Percentiles rank a stretch among this genome's conserved stretches.
Conservation (phyloP, 176 grass and related monocot species). For the Triticum urartu region DNA sequence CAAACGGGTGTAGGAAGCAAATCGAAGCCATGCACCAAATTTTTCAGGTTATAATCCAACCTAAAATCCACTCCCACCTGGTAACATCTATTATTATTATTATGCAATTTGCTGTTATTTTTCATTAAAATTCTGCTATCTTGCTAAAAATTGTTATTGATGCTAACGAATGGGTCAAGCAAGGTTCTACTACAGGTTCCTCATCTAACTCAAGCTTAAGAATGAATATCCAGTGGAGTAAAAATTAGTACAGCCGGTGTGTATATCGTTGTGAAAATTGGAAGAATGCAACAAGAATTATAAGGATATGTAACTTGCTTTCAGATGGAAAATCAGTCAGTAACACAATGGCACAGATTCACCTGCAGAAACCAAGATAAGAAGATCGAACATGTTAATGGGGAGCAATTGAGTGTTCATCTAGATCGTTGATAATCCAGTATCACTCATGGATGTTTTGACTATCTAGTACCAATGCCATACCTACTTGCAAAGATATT, state of each 20-base stretch:
- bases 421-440: neutral
- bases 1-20: constrained; percentile 97
- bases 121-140: constrained; percentile 31
- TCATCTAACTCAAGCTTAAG: constrained; percentile 38
- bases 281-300: constrained; percentile 30
- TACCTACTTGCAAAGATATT: neutral
- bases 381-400: constrained; percentile 22
- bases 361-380: constrained; percentile 36
- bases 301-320: constrained; percentile 39
- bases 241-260: constrained; percentile 46
- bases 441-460: neutral
- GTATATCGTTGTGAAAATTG: constrained; percentile 25
- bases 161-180: constrained; percentile 57
- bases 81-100: constrained; percentile 51
- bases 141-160: constrained; percentile 39
- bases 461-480: neutral
- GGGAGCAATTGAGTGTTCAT: neutral
- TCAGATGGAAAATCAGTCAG: constrained; percentile 37
- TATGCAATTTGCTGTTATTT: constrained; percentile 35
- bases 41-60: constrained; percentile 99
- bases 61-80: constrained; percentile 69
- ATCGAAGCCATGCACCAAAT: constrained; percentile 99
- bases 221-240: constrained; percentile 49
- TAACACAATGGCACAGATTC: constrained; percentile 32
- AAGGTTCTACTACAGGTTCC: constrained; percentile 74